A percentile compares a stretch with the other conserved stretches of the same genome.
Evolutionary conservation across 2,329 filamentous ascomycete species (phyloP).

Genomic region (Drechslera avenae): DNA sequence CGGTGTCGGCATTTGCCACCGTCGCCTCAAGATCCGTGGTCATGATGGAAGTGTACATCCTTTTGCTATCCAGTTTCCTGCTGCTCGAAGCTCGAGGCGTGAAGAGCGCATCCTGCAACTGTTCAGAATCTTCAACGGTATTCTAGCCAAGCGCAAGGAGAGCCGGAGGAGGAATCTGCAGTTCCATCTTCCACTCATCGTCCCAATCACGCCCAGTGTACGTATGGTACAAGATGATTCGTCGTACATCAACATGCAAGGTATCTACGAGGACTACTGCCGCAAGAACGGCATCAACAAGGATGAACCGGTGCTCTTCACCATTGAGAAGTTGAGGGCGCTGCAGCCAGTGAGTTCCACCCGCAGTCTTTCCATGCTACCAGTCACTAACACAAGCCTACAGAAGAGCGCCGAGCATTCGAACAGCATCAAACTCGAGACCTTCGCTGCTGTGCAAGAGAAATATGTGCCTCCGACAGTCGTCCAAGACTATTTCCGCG

Average conservation of each 20-base stretch:
- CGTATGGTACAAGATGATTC: conserved; percentile 94
- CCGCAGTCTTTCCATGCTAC: neutral
- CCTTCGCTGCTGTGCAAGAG: conserved; percentile 92
- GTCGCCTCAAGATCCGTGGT: conserved; percentile 91
- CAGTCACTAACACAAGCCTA: conserved; percentile 8
- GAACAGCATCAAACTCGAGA: conserved; percentile 78
- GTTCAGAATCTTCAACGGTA: conserved; percentile 96
- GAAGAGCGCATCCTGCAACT: conserved; percentile 96
- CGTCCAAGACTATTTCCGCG: conserved; percentile 86
- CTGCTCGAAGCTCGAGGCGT: conserved; percentile 85
- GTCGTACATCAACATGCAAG: conserved; percentile 92
- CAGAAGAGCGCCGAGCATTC: conserved; percentile 73
- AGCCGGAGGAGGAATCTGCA: conserved; percentile 90
- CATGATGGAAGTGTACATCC: conserved; percentile 97
- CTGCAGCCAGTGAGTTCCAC: conserved; percentile 53
- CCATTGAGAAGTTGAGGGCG: conserved; percentile 88
- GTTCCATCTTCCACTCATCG: conserved; percentile 94
- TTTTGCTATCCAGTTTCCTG: conserved; percentile 95
- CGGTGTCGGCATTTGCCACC: conserved; percentile 87
- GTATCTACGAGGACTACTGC: conserved; percentile 95
- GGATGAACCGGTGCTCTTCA: conserved; percentile 93
- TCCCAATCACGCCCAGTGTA: conserved; percentile 92
- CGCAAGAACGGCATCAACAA: conserved; percentile 84
- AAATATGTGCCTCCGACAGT: conserved; percentile 87
- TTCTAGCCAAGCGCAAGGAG: conserved; percentile 90